Evolutionary conservation across 768 basidiomycete species (phyloP).

Genomic region (Cyathus striatus): DNA sequence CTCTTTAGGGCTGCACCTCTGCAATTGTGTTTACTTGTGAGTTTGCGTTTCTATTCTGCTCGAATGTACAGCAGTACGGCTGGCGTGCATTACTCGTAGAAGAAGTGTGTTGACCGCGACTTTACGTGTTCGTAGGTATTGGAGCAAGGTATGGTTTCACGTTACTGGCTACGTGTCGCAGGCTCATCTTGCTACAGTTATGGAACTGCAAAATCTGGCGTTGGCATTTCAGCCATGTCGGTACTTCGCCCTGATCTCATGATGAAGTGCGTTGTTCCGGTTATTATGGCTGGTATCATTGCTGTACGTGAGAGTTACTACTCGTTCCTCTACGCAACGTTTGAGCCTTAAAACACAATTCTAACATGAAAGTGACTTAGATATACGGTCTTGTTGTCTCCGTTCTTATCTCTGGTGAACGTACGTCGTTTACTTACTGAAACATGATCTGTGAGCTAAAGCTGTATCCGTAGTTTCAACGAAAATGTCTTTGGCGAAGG

Average conservation of each 20-base stretch:
- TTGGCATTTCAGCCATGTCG: conserved; percentile 96
- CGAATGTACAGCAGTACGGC: no score
- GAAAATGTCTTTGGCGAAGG: conserved; percentile 86
- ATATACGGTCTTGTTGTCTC: conserved; percentile 98
- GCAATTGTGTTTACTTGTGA: conserved; percentile 98
- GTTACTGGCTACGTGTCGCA: conserved; percentile 6
- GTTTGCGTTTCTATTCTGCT: no score
- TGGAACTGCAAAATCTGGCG: conserved; percentile 98
- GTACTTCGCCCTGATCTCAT: conserved; percentile 94
- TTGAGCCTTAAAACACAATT: no score
- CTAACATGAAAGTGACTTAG: conserved; percentile 38
- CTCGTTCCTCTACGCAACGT: no score
- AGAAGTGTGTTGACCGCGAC: conserved; percentile 5
- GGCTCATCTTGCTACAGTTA: conserved; percentile 79
- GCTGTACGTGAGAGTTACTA: conserved; percentile 75
- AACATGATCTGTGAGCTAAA: not conserved
- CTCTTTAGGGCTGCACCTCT: conserved; percentile 81
- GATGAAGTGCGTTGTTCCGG: conserved; percentile 97
- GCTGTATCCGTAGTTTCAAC: conserved; percentile 54
- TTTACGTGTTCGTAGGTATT: conserved; percentile 47
- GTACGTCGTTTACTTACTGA: conserved; percentile 50
- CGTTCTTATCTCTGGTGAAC: conserved; percentile 85
- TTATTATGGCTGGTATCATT: conserved; percentile 99
- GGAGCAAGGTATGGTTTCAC: conserved; percentile 66
- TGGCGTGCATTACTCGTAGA: no score